Conservation (phyloP, 495 filamentous ascomycete genomes). For the Penicillium nucicola region DNA sequence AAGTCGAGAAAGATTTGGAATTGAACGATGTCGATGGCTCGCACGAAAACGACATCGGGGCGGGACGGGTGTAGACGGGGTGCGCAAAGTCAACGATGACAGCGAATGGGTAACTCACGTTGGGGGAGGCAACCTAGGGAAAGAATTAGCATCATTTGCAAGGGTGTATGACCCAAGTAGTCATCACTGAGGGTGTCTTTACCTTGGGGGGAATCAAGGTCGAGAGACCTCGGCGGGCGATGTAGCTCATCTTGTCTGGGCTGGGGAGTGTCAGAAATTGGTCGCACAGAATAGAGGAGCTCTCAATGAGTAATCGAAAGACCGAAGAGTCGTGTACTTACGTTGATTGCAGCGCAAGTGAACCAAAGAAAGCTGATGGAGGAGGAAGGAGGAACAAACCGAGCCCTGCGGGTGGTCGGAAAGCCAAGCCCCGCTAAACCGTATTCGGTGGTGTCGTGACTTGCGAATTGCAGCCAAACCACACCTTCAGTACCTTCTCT, state of each 20-base stretch:
- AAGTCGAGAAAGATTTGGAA: background rate
- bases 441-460: slow-evolving; percentile 36
- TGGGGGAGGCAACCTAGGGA: slow-evolving; percentile 79
- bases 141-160: slow-evolving; percentile 26
- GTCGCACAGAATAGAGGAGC: slow-evolving; percentile 10
- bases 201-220: slow-evolving; percentile 99
- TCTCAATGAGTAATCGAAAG: background rate
- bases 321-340: slow-evolving; percentile 16
- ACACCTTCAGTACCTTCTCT: slow-evolving; percentile 24
- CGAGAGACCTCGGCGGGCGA: slow-evolving; percentile 84
- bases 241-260: slow-evolving; percentile 80
- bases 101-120: slow-evolving; percentile 56
- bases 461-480: slow-evolving; percentile 38
- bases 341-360: slow-evolving; percentile 35
- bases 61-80: slow-evolving; percentile 16
- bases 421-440: slow-evolving; percentile 38
- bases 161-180: background rate
- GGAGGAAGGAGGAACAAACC: slow-evolving; percentile 24
- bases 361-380: slow-evolving; percentile 35
- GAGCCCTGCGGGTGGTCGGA: slow-evolving; percentile 45
- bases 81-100: slow-evolving; percentile 5
- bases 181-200: slow-evolving; percentile 28
- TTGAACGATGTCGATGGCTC: slow-evolving; percentile 3
- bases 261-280: slow-evolving; percentile 28
- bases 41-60: slow-evolving; percentile 24